Evolutionary conservation across 306 rosid genomes (phyloP).

Genomic region (Malus domestica): ASM211411v1 NC_041796.1:24226001-24226500

Average conservation of each 20-base stretch:
- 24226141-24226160: conserved; percentile 18
- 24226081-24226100: neutral
- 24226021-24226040: neutral
- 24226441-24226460: conserved; percentile 21
- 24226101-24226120: neutral
- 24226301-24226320: neutral
- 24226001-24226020: neutral
- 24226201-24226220: conserved; percentile 83
- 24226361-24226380: neutral
- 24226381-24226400: conserved; percentile 3
- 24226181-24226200: conserved; percentile 57
- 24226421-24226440: conserved; percentile 18
- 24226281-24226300: neutral
- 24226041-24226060: neutral
- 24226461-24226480: neutral
- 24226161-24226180: conserved; percentile 33
- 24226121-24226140: neutral
- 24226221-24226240: conserved; percentile 39
- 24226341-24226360: too few species aligned
- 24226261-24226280: neutral
- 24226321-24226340: neutral
- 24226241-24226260: neutral
- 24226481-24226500: conserved; percentile 15
- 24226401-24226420: conserved; percentile 13
- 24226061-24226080: neutral